Evolutionary conservation across 2,329 filamentous ascomycete genomes (phyloP).

Genomic region (Cladosporium austrohemisphaericum): DNA sequence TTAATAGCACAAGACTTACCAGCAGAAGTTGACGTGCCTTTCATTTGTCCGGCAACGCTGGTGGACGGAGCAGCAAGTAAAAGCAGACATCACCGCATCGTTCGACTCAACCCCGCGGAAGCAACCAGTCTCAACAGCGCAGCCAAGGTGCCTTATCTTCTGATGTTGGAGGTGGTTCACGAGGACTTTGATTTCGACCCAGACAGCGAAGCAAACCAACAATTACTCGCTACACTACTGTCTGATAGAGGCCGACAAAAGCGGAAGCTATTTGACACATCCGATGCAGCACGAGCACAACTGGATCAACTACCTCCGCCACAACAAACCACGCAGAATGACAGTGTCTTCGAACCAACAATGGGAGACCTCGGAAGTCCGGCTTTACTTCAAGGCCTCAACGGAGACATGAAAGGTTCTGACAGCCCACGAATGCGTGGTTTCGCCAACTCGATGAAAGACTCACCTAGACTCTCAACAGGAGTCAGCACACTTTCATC

Average conservation of each 20-base stretch:
- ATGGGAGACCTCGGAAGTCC: conserved; percentile 75
- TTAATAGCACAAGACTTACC: conserved; percentile 77
- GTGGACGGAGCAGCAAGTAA: conserved; percentile 69
- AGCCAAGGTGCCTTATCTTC: conserved; percentile 77
- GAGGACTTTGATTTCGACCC: conserved; percentile 84
- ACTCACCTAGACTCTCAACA: conserved; percentile 57
- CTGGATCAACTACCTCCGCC: conserved; percentile 37
- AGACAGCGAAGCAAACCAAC: conserved; percentile 67
- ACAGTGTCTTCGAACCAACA: conserved; percentile 80
- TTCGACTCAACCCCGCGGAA: conserved; percentile 77
- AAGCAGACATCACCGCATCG: conserved; percentile 77
- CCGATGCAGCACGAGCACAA: conserved; percentile 58
- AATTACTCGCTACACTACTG: conserved; percentile 60
- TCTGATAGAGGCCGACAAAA: conserved; percentile 59
- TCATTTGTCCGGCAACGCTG: conserved; percentile 73
- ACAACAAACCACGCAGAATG: conserved; percentile 46
- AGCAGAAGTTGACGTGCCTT: conserved; percentile 77
- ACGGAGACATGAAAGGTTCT: conserved; percentile 49
- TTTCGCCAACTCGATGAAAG: conserved; percentile 24
- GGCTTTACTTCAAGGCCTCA: conserved; percentile 58
- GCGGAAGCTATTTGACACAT: conserved; percentile 50
- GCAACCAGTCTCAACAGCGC: conserved; percentile 82
- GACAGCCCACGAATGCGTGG: conserved; percentile 37
- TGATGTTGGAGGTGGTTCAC: conserved; percentile 78
- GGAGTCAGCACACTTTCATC: conserved; percentile 59